These are phyloP conservation scores for Diutina mesorugosa DNA, from an alignment of 1,139 yeast species.

Conservation along the genomic window DNA sequence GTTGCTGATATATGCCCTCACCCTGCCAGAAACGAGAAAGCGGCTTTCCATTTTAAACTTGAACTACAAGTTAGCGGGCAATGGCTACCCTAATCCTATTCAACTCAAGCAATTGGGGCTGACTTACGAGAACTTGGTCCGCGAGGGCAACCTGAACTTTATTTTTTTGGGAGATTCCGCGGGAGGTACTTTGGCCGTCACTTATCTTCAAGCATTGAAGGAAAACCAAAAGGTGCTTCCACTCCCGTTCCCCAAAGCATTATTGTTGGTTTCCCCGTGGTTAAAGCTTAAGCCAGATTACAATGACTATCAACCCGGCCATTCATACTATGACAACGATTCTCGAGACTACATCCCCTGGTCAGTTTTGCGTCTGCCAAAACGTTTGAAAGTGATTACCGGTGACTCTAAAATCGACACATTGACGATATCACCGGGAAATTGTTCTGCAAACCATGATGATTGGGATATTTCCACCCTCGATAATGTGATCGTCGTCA, in stretches of 20 bases:
- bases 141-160: slow-evolving; percentile 18
- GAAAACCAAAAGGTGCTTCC: not conserved
- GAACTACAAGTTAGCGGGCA: slow-evolving; percentile 25
- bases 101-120: slow-evolving; percentile 22
- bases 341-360: not conserved
- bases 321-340: not conserved
- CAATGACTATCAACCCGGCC: slow-evolving; percentile 3
- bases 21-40: slow-evolving; percentile 15
- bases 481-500: not conserved
- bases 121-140: slow-evolving; percentile 15
- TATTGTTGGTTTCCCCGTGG: slow-evolving; percentile 3
- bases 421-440: not conserved
- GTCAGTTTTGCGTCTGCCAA: not conserved
- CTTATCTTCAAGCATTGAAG: slow-evolving; percentile 5
- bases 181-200: slow-evolving; percentile 8
- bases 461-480: slow-evolving; percentile 3
- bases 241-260: slow-evolving; percentile 2
- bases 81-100: slow-evolving; percentile 20
- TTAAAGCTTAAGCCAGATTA: slow-evolving; percentile 4
- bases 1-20: slow-evolving; percentile 16
- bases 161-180: slow-evolving; percentile 12
- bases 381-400: not conserved
- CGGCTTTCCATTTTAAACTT: slow-evolving; percentile 20
- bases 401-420: not conserved
- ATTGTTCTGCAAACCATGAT: not conserved